Conservation (phyloP, 1,139 yeast species). For the Pneumocystis wakefieldiae region DNA sequence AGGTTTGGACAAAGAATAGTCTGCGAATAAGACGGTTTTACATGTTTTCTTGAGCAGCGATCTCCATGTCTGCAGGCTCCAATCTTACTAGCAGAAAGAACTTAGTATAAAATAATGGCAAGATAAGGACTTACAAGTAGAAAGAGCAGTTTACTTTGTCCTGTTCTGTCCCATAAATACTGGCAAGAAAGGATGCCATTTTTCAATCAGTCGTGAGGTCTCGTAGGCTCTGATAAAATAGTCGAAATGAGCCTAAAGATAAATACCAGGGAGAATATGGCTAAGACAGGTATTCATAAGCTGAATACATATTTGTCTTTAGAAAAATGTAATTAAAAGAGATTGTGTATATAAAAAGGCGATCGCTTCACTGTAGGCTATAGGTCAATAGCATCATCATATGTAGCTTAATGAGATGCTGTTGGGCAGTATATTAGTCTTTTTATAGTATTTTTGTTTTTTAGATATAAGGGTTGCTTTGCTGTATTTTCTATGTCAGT, state of each 20-base stretch:
- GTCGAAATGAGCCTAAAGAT: neutral
- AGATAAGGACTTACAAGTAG: neutral
- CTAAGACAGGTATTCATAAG: neutral
- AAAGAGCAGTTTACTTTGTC: conserved; percentile 25
- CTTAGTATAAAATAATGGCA: conserved; percentile 18
- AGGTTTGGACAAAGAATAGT: conserved; percentile 56
- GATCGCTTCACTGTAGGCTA: too few species aligned
- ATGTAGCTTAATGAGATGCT: too few species aligned
- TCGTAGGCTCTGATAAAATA: neutral
- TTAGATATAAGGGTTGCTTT: neutral
- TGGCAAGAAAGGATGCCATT: conserved; percentile 27
- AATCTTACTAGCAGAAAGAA: conserved; percentile 61
- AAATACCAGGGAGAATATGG: neutral
- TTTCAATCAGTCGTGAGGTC: neutral
- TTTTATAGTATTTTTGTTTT: neutral
- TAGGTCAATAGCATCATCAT: too few species aligned
- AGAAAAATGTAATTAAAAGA: too few species aligned
- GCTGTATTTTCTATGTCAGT: too few species aligned
- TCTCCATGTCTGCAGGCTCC: conserved; percentile 95
- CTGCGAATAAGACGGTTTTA: conserved; percentile 50
- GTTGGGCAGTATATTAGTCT: neutral
- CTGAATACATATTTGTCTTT: too few species aligned
- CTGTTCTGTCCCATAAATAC: conserved; percentile 30
- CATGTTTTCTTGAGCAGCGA: conserved; percentile 66
- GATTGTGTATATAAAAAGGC: neutral